Evolutionary conservation across 305 asterid genomes (phyloP).

Genomic region (Solanum hybrid): DNA sequence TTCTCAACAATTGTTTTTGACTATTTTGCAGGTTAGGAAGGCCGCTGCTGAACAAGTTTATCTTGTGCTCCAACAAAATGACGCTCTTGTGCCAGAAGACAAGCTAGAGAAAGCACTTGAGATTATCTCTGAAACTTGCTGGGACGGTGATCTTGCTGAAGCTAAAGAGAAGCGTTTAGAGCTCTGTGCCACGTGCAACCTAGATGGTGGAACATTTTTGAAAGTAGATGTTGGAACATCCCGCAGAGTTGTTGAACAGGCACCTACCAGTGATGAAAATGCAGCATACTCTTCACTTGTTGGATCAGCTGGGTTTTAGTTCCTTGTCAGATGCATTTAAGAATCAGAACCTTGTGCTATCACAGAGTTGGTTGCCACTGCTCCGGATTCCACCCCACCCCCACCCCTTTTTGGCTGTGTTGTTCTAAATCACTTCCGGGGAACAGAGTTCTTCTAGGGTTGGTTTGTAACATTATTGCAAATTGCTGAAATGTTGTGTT

Average conservation of each 20-base stretch:
- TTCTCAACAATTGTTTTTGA: no score
- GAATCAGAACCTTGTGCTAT: background rate
- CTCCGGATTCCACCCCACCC: background rate
- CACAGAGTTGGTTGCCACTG: background rate
- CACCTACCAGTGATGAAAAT: slow-evolving; percentile 56
- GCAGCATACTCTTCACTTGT: slow-evolving; percentile 79
- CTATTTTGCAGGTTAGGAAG: slow-evolving; percentile 54
- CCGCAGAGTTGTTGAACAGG: slow-evolving; percentile 19
- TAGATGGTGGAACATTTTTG: slow-evolving; percentile 27
- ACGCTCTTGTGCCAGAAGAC: slow-evolving; percentile 41
- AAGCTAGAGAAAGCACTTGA: slow-evolving; percentile 62
- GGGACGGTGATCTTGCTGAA: slow-evolving; percentile 83
- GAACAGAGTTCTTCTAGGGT: background rate
- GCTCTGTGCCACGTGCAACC: slow-evolving; percentile 42
- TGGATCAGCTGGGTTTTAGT: slow-evolving; percentile 83
- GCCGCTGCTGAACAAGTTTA: slow-evolving; percentile 79
- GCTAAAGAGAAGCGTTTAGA: slow-evolving; percentile 54
- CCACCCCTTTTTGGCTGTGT: background rate
- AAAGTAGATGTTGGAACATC: slow-evolving; percentile 13
- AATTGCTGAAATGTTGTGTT: background rate
- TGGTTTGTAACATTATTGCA: background rate
- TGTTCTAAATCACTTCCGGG: background rate
- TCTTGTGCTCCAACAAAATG: slow-evolving; percentile 71
- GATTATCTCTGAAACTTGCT: slow-evolving; percentile 71
- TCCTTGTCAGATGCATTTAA: background rate